phyloP scores from a whole-genome alignment of 208 protist species.

The Leishmania mexicana region DNA sequence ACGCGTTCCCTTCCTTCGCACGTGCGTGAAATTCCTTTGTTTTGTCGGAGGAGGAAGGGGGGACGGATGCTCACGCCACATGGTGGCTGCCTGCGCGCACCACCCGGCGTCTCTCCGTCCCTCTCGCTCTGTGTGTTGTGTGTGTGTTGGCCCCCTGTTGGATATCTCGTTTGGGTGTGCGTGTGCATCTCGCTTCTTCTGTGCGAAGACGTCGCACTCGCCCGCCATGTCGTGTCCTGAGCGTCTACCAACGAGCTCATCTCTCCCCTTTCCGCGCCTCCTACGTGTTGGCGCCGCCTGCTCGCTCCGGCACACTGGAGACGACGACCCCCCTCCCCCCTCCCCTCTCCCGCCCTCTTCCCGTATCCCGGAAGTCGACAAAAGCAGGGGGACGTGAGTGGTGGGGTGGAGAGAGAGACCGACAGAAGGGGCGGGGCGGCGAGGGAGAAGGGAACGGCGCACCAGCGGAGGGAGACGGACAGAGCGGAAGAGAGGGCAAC shows the following conservation, averaged over 20 bases:
- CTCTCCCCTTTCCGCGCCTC: not conserved
- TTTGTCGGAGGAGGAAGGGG: not conserved
- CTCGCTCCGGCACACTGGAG: too few species aligned
- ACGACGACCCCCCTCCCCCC: not conserved
- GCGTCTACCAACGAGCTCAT: not conserved
- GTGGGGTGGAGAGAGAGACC: not conserved
- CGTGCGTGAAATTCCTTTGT: not conserved
- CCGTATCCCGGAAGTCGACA: not conserved
- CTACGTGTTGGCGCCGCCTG: not conserved
- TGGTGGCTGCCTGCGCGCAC: too few species aligned
- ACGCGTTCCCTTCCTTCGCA: too few species aligned
- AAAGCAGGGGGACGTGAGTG: not conserved
- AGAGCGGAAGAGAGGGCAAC: too few species aligned
- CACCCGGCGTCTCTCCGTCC: too few species aligned
- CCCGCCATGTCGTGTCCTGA: not conserved
- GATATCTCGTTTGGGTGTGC: not conserved
- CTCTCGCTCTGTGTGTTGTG: not conserved
- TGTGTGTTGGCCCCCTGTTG: not conserved
- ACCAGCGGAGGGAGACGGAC: too few species aligned
- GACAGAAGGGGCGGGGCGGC: not conserved
- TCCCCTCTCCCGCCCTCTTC: too few species aligned
- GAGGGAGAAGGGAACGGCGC: too few species aligned
- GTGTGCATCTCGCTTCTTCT: not conserved
- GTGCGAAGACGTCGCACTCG: not conserved
- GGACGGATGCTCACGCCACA: too few species aligned